Base-by-base conservation (phyloP, 2,329 filamentous ascomycete species). In the Cladorrhinum sp. region DNA sequence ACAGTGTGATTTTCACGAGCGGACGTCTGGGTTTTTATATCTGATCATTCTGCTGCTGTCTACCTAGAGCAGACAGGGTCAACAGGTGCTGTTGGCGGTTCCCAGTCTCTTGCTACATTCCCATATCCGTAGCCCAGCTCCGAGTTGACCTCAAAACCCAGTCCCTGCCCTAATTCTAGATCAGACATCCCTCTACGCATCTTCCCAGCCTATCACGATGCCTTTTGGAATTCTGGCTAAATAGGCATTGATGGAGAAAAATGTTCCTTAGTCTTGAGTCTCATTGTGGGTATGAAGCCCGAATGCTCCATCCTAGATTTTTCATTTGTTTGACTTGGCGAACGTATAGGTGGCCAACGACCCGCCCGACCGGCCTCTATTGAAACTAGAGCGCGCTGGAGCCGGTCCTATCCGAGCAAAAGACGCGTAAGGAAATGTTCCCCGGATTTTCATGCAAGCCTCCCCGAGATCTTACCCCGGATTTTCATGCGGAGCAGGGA, bases 161-260 rank as follows among this genome's bases (percentile, higher is more conserved):
- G 7, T 14, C 24, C 26, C 2, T 36, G 12, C 51, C 5, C 7
- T 39, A 16, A 26, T 55, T 42, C 33, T n/a, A 54, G 51, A 36
- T 36, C 51, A 54, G 53, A 46, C 30, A 42, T 14, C 53, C 14
- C 42, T 28, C 26, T 14, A 7, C 14, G 21, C n/a, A 42, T 33
- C 33, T 42, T 26, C 33, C 21, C n/a, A n/a, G 42, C 60, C 57
- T 54, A 56, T 60, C 55, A 39, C 9, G 36, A 18, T 4, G 14
- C 21, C 26, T 9, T 21, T 12, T 3, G 1, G 28, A 23, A 28
- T 61, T 63, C 30, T 61, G 62, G 62, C 58, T 63, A 61, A 63
- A 61, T 59, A 2, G 21, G 30, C 42, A 9, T 50, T 24, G 14
- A 28, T 52, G 51, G 50, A 57, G 55, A 16, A 33, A 23, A 12